Conservation (phyloP, 257 asterid species). For the Forsythia suspensa region DNA sequence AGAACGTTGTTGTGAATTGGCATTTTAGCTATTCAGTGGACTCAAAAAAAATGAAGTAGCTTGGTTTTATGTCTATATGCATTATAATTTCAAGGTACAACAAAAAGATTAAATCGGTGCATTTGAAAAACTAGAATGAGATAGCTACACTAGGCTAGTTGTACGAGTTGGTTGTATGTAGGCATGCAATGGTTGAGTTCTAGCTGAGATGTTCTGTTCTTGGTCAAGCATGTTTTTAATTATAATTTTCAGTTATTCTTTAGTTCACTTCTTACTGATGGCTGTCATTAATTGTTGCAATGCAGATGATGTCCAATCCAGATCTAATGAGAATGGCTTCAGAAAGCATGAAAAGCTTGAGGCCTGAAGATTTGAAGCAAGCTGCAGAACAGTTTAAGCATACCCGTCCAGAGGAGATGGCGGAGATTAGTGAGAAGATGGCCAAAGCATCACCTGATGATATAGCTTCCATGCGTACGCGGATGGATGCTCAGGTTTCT, state of each 20-base stretch:
- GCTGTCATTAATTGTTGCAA: slow-evolving; percentile 19
- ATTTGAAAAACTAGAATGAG: not conserved
- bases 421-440: slow-evolving; percentile 87
- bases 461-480: slow-evolving; percentile 75
- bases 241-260: not conserved
- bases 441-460: slow-evolving; percentile 95
- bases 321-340: slow-evolving; percentile 90
- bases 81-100: not conserved
- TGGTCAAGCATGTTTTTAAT: not conserved
- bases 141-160: not conserved
- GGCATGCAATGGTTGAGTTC: not conserved
- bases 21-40: not conserved
- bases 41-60: not conserved
- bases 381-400: slow-evolving; percentile 97
- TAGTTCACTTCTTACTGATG: slow-evolving; percentile 12
- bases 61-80: not conserved
- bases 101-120: not conserved
- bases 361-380: slow-evolving; percentile 79
- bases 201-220: not conserved
- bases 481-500: slow-evolving; percentile 74
- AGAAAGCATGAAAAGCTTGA: slow-evolving; percentile 87
- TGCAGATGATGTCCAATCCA: slow-evolving; percentile 99
- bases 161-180: not conserved
- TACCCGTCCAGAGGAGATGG: slow-evolving; percentile 88
- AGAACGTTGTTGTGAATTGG: not conserved